Evolutionary conservation across 306 rosid genomes (phyloP), one percentile per base, ranked within the genome.

Genomic region (Medicago lupulina): DNA sequence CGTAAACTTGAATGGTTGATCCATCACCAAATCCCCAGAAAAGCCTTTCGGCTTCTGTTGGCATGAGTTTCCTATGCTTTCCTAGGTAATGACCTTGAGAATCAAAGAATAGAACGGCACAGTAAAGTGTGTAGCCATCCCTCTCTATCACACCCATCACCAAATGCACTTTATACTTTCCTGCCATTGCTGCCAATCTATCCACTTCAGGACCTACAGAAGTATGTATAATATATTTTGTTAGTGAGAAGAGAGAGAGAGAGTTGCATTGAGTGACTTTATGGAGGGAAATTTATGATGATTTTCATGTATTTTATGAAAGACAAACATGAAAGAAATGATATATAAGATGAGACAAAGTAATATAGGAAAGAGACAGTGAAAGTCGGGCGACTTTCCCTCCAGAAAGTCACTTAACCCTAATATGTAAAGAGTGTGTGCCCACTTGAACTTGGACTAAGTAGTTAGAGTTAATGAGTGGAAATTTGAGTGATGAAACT

Each of bases 1-100:
- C 96, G 64, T 87, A 90, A 64, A 92, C 98, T 16, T 95, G 96
- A 80, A 94, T 92, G 65, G 96, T 94, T 9, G 97, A 94, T 74
- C 97, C 98, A 76, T 91, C 98, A 13, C 98, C 98, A 81, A 90
- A 94, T 49, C 97, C 98, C 98, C 98, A 94, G 28, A 94, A 85
- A 62, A 92, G 71, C 18, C 96, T 82, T 84, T 92, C 98, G 79
- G 92, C 34, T 43, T 79, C 88, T 0, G 98, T 94, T 76, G 98
- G 98, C 98, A 94, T 90, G 60, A 90, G 3, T 79, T 94, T 94
- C 74, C 97, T 87, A 87, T 94, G 98, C 84, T 94, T 94, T 83
- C 98, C 98, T 63, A 94, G 73, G 78, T 88, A 94, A 75, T 36
- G 82, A 41, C 98, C 97, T 78, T 94, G 96, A 75, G 94, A 84